Base-by-base conservation (phyloP, 352 stramenopile species). In the Blastocystis sp. region DNA sequence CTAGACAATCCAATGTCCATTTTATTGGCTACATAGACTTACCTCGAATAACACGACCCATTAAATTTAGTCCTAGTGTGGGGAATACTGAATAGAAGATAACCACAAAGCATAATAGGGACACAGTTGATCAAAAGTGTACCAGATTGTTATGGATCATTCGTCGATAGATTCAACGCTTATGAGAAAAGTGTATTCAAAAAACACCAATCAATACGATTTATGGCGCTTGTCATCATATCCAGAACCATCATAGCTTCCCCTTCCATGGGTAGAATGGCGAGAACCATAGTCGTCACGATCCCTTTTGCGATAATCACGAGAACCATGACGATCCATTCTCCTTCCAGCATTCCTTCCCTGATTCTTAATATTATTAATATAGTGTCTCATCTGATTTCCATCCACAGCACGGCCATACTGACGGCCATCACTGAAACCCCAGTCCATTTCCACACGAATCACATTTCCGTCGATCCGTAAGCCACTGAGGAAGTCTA, bases 391-490 rank as follows among this genome's bases (percentile, higher is more conserved):
- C 50, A 96, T 93, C 90, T 96, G 94, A 3, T 93, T 93, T 11
- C 94, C 94, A 9, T 93, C 95, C 23, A 93, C 91, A 0, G 93
- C 93, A 59, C 94, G 92, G 3, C 94, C 94, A 76, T 95, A 96
- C 90, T 96, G 94, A 0, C 94, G 92, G 9, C 94, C 94, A 89
- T 95, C 93, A 41, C 92, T 91, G 89, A 95, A 96, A 34, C 94
- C 94, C 20, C 93, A 93, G 84, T 96, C 94, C 93, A 95, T 95
- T 79, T 95, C 93, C 56, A 93, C 95, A 64, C 93, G 93, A 89
- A 96, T 94, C 56, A 95, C 92, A 53, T 93, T 93, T 90, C 94
- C 94, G 90, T 96, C 94, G 9, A 96, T 90, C 91, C 95, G 95
- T 55, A 93, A 95, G 75, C 94, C 93, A 79, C 91, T 95, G 77